A percentile compares a stretch with the other conserved stretches of the same genome.
Evolutionary conservation across 139 green algal species (phyloP).

Genomic region (Chlamydomonas asymmetrica): DNA sequence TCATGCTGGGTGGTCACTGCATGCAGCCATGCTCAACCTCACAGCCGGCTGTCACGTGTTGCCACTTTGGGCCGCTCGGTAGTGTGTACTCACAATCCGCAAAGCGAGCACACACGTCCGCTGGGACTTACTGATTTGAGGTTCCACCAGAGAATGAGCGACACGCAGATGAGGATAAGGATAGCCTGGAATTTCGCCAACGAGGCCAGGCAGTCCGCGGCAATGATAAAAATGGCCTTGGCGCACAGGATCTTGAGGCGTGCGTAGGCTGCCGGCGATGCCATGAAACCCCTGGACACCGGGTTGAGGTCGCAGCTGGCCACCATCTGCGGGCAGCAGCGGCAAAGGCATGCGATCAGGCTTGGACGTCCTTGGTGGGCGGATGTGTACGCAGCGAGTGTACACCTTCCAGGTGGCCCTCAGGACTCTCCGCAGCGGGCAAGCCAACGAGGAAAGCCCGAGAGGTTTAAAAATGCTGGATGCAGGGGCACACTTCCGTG

Average conservation of each 20-base stretch:
- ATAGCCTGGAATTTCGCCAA: background rate
- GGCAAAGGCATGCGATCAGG: no score
- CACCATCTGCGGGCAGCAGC: no score
- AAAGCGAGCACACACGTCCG: background rate
- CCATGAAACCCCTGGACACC: background rate
- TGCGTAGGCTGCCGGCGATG: background rate
- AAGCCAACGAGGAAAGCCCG: no score
- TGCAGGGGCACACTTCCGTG: no score
- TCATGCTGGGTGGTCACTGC: background rate
- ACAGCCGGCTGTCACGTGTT: background rate
- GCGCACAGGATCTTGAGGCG: slow-evolving; percentile 6
- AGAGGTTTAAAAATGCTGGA: no score
- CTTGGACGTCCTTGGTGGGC: no score
- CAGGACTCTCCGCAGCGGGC: no score
- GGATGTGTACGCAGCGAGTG: no score
- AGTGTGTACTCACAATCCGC: background rate
- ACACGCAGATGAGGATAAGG: background rate
- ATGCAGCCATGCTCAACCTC: background rate
- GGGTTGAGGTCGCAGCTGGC: background rate
- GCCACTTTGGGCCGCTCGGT: background rate
- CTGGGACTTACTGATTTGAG: background rate
- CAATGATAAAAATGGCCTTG: background rate
- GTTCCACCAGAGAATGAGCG: background rate
- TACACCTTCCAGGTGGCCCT: no score
- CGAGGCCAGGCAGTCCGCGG: background rate